These are phyloP conservation scores for Trichoderma sp. DNA, from an alignment of 2,329 filamentous ascomycete species.

Conservation along the genomic window DNA sequence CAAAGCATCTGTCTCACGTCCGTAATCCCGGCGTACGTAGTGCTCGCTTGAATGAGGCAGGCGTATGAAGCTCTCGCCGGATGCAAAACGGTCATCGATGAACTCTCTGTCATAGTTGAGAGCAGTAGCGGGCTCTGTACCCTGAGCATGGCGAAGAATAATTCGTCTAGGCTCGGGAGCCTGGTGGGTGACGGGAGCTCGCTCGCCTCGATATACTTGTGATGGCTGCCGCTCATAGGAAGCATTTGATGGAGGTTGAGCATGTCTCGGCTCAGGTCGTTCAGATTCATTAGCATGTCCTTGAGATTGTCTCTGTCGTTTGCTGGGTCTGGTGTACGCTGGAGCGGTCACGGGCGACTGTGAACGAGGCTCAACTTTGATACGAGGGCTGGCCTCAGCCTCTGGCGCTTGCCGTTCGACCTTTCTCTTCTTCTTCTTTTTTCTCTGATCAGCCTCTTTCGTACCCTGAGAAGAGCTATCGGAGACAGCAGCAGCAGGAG, in stretches of 20 bases:
- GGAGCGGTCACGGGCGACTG: conserved; percentile 61
- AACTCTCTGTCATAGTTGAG: conserved; percentile 41
- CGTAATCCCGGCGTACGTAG: conserved; percentile 36
- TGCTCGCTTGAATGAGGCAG: background rate
- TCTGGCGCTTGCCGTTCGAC: conserved; percentile 55
- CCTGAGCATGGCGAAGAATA: conserved; percentile 35
- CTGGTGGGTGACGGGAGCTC: conserved; percentile 43
- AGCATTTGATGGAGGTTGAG: conserved; percentile 44
- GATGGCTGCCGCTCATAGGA: conserved; percentile 42
- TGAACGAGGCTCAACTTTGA: conserved; percentile 68
- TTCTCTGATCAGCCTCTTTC: conserved; percentile 54
- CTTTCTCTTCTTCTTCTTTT: conserved; percentile 59
- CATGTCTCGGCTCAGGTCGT: conserved; percentile 48
- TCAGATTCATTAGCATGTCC: conserved; percentile 43
- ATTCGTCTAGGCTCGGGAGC: conserved; percentile 33
- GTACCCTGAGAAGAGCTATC: conserved; percentile 63
- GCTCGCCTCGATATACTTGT: conserved; percentile 38
- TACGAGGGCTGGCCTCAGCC: conserved; percentile 55
- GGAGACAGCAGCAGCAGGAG: conserved; percentile 57
- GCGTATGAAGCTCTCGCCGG: conserved; percentile 40
- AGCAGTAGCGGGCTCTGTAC: conserved; percentile 34
- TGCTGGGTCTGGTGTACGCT: conserved; percentile 58
- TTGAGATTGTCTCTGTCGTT: conserved; percentile 57
- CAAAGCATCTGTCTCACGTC: background rate
- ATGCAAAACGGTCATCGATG: conserved; percentile 39